Conservation (phyloP, 1,284 basidiomycete species). For the Nidula niveotomentosa region DNA sequence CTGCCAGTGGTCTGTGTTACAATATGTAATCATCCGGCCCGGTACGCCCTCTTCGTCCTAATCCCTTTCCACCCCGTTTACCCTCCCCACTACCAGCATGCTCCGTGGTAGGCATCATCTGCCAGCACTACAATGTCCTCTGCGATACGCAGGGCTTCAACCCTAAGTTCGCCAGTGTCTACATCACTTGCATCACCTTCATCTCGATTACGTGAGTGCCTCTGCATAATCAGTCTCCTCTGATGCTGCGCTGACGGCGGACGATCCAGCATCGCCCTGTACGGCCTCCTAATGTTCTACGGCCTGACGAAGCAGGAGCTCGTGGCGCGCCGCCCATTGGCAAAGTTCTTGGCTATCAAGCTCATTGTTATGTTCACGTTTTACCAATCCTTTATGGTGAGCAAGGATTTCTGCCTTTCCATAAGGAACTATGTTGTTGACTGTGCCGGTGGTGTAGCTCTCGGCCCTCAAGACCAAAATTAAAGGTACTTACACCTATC, state of each 20-base stretch:
- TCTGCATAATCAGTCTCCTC: not conserved
- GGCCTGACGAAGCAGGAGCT: slow-evolving; percentile 79
- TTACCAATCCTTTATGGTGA: slow-evolving; percentile 73
- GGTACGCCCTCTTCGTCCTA: slow-evolving; percentile 31
- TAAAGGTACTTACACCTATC: slow-evolving; percentile 46
- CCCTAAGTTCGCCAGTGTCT: slow-evolving; percentile 66
- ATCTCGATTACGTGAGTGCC: slow-evolving; percentile 68
- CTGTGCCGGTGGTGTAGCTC: slow-evolving; percentile 41
- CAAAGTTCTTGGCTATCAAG: slow-evolving; percentile 85
- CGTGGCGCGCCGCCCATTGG: slow-evolving; percentile 69
- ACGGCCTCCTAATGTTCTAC: slow-evolving; percentile 82
- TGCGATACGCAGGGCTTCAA: slow-evolving; percentile 65
- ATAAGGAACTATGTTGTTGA: not conserved
- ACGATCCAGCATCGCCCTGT: slow-evolving; percentile 65
- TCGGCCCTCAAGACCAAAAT: slow-evolving; percentile 54
- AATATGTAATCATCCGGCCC: slow-evolving; percentile 83
- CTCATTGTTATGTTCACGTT: slow-evolving; percentile 86
- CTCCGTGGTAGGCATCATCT: slow-evolving; percentile 78
- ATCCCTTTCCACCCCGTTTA: not conserved
- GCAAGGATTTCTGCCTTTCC: slow-evolving; percentile 19
- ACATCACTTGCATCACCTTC: slow-evolving; percentile 72
- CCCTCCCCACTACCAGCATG: slow-evolving; percentile 21
- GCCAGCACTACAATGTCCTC: slow-evolving; percentile 63
- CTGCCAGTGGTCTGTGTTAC: slow-evolving; percentile 72
- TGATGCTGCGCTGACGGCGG: not conserved